A percentile compares a stretch with the other conserved stretches of the same genome.
Conservation (phyloP, 106 monocot species). For the Dioscorea zingiberensis region DNA sequence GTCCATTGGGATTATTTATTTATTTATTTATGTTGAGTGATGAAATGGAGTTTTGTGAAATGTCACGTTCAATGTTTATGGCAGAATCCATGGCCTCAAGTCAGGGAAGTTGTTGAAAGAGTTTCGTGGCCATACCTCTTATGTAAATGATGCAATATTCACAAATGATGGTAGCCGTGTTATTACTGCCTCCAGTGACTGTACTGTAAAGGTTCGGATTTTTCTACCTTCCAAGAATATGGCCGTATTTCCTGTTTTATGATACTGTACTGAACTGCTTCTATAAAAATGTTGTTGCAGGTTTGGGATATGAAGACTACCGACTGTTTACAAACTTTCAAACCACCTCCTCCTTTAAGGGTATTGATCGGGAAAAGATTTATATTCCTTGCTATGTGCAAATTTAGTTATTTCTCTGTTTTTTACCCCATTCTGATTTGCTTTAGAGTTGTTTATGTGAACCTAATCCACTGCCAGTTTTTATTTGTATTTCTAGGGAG, state of each 20-base stretch:
- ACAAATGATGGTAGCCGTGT: slow-evolving; percentile 79
- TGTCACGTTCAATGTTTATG: background rate
- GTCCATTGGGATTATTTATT: too few species aligned
- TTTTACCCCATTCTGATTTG: background rate
- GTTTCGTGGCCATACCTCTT: slow-evolving; percentile 92
- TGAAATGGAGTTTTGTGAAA: too few species aligned
- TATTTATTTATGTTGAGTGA: too few species aligned
- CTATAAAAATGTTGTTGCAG: slow-evolving; percentile 17
- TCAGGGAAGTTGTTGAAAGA: slow-evolving; percentile 96
- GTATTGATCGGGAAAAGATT: slow-evolving; percentile 26
- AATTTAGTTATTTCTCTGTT: background rate
- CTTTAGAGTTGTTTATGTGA: background rate
- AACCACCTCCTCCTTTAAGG: slow-evolving; percentile 97
- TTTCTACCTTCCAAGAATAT: background rate
- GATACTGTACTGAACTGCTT: background rate
- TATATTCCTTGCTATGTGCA: background rate
- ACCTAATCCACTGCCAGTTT: background rate
- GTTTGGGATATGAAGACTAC: slow-evolving; percentile 98
- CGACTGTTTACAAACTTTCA: slow-evolving; percentile 94
- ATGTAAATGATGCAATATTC: slow-evolving; percentile 91
- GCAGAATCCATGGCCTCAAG: slow-evolving; percentile 93
- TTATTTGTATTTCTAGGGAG: slow-evolving; percentile 44
- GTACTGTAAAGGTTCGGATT: slow-evolving; percentile 74
- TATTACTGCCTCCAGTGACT: slow-evolving; percentile 96
- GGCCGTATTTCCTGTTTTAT: background rate